Evolutionary conservation across 768 basidiomycete species (phyloP).

Genomic region (Agrocybe pediades): DNA sequence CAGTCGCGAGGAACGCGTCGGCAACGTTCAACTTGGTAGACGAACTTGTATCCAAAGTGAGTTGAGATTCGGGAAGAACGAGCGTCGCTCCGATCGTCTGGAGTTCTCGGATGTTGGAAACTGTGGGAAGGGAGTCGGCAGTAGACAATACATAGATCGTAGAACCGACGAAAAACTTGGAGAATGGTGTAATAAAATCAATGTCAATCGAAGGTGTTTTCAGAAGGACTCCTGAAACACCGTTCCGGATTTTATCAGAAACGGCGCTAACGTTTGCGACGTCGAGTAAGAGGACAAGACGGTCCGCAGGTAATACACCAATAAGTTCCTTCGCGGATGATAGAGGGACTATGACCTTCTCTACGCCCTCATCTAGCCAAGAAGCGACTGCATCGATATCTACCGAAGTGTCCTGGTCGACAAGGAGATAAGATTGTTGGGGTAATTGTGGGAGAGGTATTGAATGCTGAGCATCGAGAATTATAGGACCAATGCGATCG

Average conservation of each 20-base stretch:
- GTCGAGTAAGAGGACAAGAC: conserved; percentile 77
- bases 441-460: conserved; percentile 31
- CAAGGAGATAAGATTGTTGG: conserved; percentile 51
- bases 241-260: conserved; percentile 70
- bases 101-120: conserved; percentile 62
- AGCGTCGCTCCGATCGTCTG: conserved; percentile 59
- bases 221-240: conserved; percentile 78
- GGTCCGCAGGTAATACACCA: conserved; percentile 65
- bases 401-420: conserved; percentile 48
- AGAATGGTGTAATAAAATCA: conserved; percentile 77
- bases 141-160: conserved; percentile 63
- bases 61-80: conserved; percentile 71
- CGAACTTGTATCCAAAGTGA: conserved; percentile 61
- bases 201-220: conserved; percentile 73
- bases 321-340: conserved; percentile 68
- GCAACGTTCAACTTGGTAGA: conserved; percentile 66
- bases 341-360: conserved; percentile 77
- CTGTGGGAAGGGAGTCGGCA: conserved; percentile 53
- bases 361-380: conserved; percentile 76
- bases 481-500: conserved; percentile 75
- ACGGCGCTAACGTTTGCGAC: conserved; percentile 73
- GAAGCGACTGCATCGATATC: conserved; percentile 58
- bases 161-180: conserved; percentile 68
- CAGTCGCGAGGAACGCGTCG: conserved; percentile 83
- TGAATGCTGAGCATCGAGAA: conserved; percentile 45